phyloP scores from a whole-genome alignment of 164 flowering plant genomes.

The Stephania yunnanensis region DNA sequence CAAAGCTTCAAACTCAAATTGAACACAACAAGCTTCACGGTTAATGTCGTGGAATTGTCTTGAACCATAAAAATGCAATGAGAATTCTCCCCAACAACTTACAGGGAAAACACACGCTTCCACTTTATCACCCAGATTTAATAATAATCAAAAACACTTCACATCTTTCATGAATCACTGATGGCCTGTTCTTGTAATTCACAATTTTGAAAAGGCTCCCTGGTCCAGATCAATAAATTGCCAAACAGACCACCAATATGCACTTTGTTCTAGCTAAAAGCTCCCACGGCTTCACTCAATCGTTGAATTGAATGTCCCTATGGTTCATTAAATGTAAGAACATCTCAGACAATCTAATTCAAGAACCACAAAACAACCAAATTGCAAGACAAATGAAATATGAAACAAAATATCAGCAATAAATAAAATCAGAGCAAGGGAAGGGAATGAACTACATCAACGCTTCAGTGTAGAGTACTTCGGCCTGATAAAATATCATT shows the following conservation, averaged over 20 bases:
- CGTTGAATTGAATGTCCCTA: neutral
- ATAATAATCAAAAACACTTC: neutral
- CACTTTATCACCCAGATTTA: neutral
- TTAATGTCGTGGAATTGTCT: slow-evolving; percentile 5
- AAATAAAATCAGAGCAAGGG: too few species aligned
- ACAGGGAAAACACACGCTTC: neutral
- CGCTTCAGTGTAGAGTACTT: too few species aligned
- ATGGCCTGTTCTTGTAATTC: neutral
- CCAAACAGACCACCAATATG: neutral
- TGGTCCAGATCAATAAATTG: neutral
- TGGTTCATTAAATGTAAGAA: slow-evolving; percentile 2
- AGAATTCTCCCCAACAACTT: neutral
- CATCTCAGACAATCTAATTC: neutral
- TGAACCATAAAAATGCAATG: neutral
- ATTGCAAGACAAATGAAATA: neutral
- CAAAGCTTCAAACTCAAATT: slow-evolving; percentile 24
- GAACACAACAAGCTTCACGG: slow-evolving; percentile 17
- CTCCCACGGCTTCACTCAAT: neutral
- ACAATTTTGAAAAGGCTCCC: neutral
- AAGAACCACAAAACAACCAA: neutral
- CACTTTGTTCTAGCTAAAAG: slow-evolving; percentile 4
- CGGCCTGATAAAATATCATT: too few species aligned
- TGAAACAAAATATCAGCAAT: too few species aligned
- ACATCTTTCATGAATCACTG: neutral
- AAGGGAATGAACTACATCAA: too few species aligned